Percentiles rank a stretch among this genome's conserved stretches.
Conservation (phyloP, 345 rosid species). For the Linum tenue region DNA sequence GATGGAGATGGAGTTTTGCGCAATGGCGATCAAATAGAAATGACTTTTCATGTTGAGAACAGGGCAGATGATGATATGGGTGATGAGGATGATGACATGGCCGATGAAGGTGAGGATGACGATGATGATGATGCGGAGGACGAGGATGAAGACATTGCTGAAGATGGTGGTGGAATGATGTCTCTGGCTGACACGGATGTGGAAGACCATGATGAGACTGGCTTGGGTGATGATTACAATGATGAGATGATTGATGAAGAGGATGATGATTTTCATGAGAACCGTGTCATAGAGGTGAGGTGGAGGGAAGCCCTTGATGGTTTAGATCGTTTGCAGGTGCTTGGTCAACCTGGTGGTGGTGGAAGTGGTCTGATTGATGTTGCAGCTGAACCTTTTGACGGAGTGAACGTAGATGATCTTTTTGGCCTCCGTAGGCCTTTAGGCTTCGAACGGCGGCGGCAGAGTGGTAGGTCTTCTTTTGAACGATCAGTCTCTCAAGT, state of each 20-base stretch:
- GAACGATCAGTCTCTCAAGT: slow-evolving; percentile 62
- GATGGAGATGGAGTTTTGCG: slow-evolving; percentile 56
- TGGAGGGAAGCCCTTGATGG: slow-evolving; percentile 98
- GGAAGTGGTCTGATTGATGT: slow-evolving; percentile 66
- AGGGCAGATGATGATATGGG: slow-evolving; percentile 79
- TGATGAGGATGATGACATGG: slow-evolving; percentile 94
- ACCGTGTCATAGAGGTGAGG: slow-evolving; percentile 80
- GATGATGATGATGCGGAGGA: slow-evolving; percentile 88
- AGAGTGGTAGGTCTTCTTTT: slow-evolving; percentile 61
- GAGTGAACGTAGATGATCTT: slow-evolving; percentile 90
- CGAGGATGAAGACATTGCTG: slow-evolving; percentile 86
- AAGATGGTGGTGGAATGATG: slow-evolving; percentile 93
- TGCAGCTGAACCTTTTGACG: slow-evolving; percentile 93
- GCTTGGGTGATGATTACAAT: slow-evolving; percentile 79
- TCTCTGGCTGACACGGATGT: slow-evolving; percentile 89
- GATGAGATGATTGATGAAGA: slow-evolving; percentile 97
- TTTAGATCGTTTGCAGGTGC: slow-evolving; percentile 83
- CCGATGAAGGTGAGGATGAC: slow-evolving; percentile 86
- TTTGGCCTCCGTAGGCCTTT: slow-evolving; percentile 81
- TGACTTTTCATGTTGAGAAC: slow-evolving; percentile 69
- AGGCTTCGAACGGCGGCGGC: slow-evolving; percentile 81
- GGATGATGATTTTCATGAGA: slow-evolving; percentile 88
- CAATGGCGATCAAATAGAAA: slow-evolving; percentile 59
- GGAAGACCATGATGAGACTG: slow-evolving; percentile 90
- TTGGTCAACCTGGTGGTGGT: slow-evolving; percentile 77